Evolutionary conservation across 2,329 filamentous ascomycete species (phyloP).

Genomic region (Penicillium sp.): DNA sequence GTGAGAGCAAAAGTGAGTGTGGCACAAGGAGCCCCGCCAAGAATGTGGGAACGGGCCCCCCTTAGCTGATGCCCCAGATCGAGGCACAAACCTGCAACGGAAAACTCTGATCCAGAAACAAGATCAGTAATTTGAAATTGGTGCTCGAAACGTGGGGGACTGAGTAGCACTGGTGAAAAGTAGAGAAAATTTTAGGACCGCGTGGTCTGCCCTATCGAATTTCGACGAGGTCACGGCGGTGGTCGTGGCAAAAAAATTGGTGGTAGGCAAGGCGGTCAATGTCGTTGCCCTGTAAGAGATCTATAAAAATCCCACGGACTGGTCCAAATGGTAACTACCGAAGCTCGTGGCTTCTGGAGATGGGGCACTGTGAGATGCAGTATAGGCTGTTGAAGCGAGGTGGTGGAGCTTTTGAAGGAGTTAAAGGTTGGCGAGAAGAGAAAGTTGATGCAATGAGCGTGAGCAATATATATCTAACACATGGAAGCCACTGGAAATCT

Average conservation of each 20-base stretch:
- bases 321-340: too few species aligned
- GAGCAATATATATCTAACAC: too few species aligned
- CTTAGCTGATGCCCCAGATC: constrained; percentile 19
- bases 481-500: too few species aligned
- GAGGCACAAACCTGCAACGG: constrained; percentile 10
- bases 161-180: neutral
- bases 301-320: too few species aligned
- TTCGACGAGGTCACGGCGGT: neutral
- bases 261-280: constrained; percentile 1
- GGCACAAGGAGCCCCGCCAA: constrained; percentile 30
- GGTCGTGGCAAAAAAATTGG: constrained; percentile 1
- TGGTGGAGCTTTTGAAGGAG: too few species aligned
- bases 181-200: neutral
- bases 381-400: too few species aligned
- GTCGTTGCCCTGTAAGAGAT: too few species aligned
- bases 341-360: too few species aligned
- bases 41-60: constrained; percentile 29
- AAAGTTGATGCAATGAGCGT: too few species aligned
- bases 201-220: neutral
- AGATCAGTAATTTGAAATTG: neutral
- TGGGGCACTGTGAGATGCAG: too few species aligned
- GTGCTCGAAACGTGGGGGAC: neutral
- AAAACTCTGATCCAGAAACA: neutral
- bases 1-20: constrained; percentile 27
- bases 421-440: too few species aligned